Base-by-base conservation (phyloP, 75 land plant genomes). In the Gnetum montanum region DNA sequence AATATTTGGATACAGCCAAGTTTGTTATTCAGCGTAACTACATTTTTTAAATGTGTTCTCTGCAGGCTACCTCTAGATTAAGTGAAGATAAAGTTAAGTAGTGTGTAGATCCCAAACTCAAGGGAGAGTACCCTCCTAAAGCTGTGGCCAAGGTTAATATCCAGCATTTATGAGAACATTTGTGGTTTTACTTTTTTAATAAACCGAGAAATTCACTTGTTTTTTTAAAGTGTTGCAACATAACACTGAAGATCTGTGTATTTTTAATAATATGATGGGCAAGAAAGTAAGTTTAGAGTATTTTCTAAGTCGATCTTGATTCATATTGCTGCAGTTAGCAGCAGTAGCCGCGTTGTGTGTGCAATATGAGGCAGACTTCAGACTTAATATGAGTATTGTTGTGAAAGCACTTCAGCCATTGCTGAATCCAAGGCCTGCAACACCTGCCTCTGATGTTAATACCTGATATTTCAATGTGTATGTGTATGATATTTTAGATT, bases 41-140 rank as follows among this genome's bases (percentile, higher is more conserved):
- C 3, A n/a, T 20, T n/a, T 33, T 52, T n/a, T n/a, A n/a, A n/a
- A n/a, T 53, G 8, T 3, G 16, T 44, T 35, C 5, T 33, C 4
- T 43, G 31, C 60, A 82, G 85, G 85, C 85, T 4, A 82, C 85
- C 31, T 83, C 85, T 31, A 69, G 69, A 62, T 64, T 81, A 40
- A 81, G 82, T 66, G 84, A 81, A 54, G 84, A 81, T 49, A 81
- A 81, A 65, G 84, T 81, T 38, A 81, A 81, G 58, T 77, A 73
- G 54, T 81, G 84, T 49, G 83, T 81, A 10, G 84, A 82, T 61
- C 64, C 78, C 28, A 82, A 71, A 55, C 58, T 82, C 58, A 64
- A 67, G 49, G 82, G 70, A 44, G 71, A 74, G 3, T 82, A 82
- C 49, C 83, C 85, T 46, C 64, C 85, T 15, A 82, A 79, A 35